These are phyloP conservation scores for Euryodendron excelsum DNA, from an alignment of 148 eudicot species.

Conservation along the genomic window DNA sequence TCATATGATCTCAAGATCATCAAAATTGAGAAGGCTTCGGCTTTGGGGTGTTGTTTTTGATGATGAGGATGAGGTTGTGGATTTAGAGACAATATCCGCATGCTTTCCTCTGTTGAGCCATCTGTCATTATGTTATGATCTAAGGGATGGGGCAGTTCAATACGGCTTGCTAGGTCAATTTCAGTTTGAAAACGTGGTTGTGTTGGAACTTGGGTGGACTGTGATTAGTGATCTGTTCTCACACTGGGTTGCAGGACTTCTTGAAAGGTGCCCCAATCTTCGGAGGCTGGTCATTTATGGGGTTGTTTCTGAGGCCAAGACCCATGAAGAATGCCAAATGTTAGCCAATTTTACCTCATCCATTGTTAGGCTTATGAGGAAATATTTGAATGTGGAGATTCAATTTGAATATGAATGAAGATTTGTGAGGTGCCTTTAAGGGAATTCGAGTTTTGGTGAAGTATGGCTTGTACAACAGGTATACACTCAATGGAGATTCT, in stretches of 20 bases:
- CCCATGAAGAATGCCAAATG: constrained; percentile 66
- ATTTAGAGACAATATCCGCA: constrained; percentile 65
- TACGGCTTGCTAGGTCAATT: constrained; percentile 58
- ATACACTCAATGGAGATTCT: constrained; percentile 7
- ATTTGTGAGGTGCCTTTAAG: neutral
- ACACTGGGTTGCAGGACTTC: constrained; percentile 60
- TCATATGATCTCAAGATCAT: constrained; percentile 70
- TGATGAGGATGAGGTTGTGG: constrained; percentile 80
- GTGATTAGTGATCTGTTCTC: constrained; percentile 62
- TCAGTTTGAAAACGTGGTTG: constrained; percentile 56
- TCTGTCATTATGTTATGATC: constrained; percentile 65
- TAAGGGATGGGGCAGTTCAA: constrained; percentile 61
- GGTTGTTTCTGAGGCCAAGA: constrained; percentile 71
- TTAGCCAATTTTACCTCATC: constrained; percentile 72
- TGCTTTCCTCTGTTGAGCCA: constrained; percentile 65
- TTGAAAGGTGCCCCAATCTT: constrained; percentile 75
- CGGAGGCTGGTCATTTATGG: constrained; percentile 73
- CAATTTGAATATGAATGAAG: constrained; percentile 62
- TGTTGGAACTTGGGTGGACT: constrained; percentile 82
- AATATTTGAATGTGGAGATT: constrained; percentile 65
- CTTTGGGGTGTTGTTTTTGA: constrained; percentile 89
- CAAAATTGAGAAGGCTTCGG: constrained; percentile 68
- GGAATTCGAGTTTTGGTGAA: constrained; percentile 9
- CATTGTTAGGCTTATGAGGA: constrained; percentile 74
- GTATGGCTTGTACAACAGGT: constrained; percentile 9